A percentile compares a stretch with the other conserved stretches of the same genome.
These are phyloP conservation scores for Fusarium sp. DNA, from an alignment of 2,329 filamentous ascomycete genomes.

Conservation along the genomic window DNA sequence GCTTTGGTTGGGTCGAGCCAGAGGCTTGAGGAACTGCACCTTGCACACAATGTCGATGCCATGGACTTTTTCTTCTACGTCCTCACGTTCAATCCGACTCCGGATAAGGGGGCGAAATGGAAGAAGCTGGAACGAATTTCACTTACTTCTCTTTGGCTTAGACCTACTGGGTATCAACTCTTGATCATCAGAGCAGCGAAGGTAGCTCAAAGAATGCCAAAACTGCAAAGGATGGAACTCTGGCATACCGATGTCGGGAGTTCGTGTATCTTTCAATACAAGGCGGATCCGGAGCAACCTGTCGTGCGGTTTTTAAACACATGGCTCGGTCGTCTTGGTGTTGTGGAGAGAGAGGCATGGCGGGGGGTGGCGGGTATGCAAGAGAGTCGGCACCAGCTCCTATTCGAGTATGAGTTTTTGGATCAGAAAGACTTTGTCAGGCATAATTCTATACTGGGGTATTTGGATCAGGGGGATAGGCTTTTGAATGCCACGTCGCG, in stretches of 20 bases:
- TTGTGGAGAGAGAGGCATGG: background rate
- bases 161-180: background rate
- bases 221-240: background rate
- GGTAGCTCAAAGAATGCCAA: background rate
- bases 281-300: background rate
- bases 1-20: background rate
- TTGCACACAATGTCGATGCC: background rate
- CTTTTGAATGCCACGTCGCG: background rate
- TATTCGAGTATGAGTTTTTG: background rate
- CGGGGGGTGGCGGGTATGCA: background rate
- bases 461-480: background rate
- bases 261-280: background rate
- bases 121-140: background rate
- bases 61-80: background rate
- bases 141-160: background rate
- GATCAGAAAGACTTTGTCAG: background rate
- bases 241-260: background rate
- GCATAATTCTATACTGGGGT: background rate
- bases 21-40: background rate
- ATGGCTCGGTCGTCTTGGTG: background rate
- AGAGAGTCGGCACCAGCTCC: background rate
- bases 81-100: background rate
- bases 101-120: background rate
- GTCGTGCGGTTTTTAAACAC: background rate
- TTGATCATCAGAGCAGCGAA: background rate